Base-by-base conservation (phyloP, 305 asterid species). In the Solanum aculeatissimum region DNA sequence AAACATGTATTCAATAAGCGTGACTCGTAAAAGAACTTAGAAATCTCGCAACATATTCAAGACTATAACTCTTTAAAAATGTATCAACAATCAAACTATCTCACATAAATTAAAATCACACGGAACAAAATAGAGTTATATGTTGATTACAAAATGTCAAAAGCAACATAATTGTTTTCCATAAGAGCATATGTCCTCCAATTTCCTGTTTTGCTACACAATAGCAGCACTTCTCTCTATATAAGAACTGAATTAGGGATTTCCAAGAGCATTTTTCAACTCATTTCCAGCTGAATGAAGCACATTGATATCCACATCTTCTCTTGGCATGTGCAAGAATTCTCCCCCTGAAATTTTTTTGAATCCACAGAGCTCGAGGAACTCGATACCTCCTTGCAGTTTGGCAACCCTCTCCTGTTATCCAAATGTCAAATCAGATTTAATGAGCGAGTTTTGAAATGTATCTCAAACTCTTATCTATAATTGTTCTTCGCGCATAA, bases 281-380 rank as follows among this genome's bases (percentile, higher is more conserved):
- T 94, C 98, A 66, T 83, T 89, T 66, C 98, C 97, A 27, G 98
- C 99, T 54, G 97, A 85, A 85, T 91, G 89, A 75, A 97, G 95
- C 88, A 95, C 95, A 0, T 95, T 89, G 3, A 89, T 86, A 88
- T 97, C 98, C 11, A 97, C 97, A 72, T 95, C 94, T 84, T 94
- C 98, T 86, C 93, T 91, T 2, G 92, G 92, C 63, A 95, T 90
- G 89, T 87, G 90, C 91, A 97, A 88, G 89, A 89, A 94, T 47
- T 95, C 98, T 18, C 97, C 98, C 40, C 93, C 97, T 87, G 91
- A 97, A 10, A 90, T 83, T 89, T 89, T 97, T 91, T 95, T 97
- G 12, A 97, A 97, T 85, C 99, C 99, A 80, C 97, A 95, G 21
- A 92, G 97, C 88, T 95, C 94, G 10, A 97, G 97, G 88, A 97